These are phyloP conservation scores for Phanerochaete carnosa DNA, from an alignment of 768 basidiomycete genomes.

Conservation along the genomic window DNA sequence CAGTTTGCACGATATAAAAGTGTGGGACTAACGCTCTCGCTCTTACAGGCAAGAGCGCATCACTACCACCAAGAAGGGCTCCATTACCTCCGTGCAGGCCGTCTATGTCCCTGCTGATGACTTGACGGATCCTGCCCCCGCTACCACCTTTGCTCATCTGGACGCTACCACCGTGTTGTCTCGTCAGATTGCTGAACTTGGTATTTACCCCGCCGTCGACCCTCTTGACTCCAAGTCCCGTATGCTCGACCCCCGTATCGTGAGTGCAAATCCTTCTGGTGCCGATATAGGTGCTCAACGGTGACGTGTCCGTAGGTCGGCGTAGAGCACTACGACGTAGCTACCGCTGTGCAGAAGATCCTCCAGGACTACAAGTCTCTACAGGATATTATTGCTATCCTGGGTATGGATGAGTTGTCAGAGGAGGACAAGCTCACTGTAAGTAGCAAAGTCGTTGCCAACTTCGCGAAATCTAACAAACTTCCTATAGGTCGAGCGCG, in stretches of 20 bases:
- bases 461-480: not conserved
- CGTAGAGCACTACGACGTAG: slow-evolving; percentile 91
- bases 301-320: slow-evolving; percentile 65
- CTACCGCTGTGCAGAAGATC: slow-evolving; percentile 96
- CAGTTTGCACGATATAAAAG: not conserved
- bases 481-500: slow-evolving; percentile 80
- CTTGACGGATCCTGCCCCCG: slow-evolving; percentile 99
- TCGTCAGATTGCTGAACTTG: slow-evolving; percentile 97
- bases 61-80: slow-evolving; percentile 99
- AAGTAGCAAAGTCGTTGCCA: slow-evolving; percentile 27
- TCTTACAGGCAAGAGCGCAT: slow-evolving; percentile 92
- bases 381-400: slow-evolving; percentile 99
- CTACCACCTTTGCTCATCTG: slow-evolving; percentile 99
- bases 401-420: slow-evolving; percentile 99
- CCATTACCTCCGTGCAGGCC: slow-evolving; percentile 99
- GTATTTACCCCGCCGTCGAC: slow-evolving; percentile 99
- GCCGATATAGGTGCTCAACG: not conserved
- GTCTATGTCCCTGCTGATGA: slow-evolving; percentile 99
- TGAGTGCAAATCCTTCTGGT: slow-evolving; percentile 35
- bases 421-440: slow-evolving; percentile 99
- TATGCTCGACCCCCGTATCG: slow-evolving; percentile 99
- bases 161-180: slow-evolving; percentile 99
- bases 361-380: slow-evolving; percentile 96
- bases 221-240: slow-evolving; percentile 99
- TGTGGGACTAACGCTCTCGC: not conserved